Evolutionary conservation across 23 red algal species (phyloP).

Genomic region (Gracilaria gracilis): DNA sequence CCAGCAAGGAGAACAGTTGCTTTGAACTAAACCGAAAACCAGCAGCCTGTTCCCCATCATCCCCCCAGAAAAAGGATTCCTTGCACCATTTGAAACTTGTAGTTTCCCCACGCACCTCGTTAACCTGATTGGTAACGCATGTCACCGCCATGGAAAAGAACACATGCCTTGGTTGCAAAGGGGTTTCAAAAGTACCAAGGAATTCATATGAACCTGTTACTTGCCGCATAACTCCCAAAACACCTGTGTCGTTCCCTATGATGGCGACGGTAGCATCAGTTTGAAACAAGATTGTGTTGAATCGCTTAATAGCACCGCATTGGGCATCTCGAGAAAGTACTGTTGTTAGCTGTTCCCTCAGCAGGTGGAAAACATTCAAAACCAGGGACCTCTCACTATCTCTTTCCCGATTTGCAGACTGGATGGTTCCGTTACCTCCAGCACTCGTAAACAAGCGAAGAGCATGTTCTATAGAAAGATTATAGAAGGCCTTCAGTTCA

Average conservation of each 20-base stretch:
- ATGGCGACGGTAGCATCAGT: conserved; percentile 16
- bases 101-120: conserved; percentile 37
- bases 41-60: not conserved
- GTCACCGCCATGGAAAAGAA: conserved; percentile 55
- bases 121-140: conserved; percentile 39
- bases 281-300: conserved; percentile 22
- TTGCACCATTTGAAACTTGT: conserved; percentile 55
- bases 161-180: conserved; percentile 38
- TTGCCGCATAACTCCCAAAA: not conserved
- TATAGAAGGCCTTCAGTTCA: conserved; percentile 65
- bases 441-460: conserved; percentile 11
- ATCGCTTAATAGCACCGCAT: conserved; percentile 38
- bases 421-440: not conserved
- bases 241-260: not conserved
- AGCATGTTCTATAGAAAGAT: conserved; percentile 49
- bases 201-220: conserved; percentile 24
- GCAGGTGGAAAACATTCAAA: conserved; percentile 19
- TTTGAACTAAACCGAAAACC: conserved; percentile 23
- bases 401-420: not conserved
- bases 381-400: conserved; percentile 28
- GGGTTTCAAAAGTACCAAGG: conserved; percentile 19
- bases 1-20: conserved; percentile 55
- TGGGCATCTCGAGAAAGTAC: conserved; percentile 55
- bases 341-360: conserved; percentile 35
- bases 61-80: conserved; percentile 6